phyloP scores from a whole-genome alignment of 2,329 filamentous ascomycete genomes.

The Microdochium trichocladiopsis region DNA sequence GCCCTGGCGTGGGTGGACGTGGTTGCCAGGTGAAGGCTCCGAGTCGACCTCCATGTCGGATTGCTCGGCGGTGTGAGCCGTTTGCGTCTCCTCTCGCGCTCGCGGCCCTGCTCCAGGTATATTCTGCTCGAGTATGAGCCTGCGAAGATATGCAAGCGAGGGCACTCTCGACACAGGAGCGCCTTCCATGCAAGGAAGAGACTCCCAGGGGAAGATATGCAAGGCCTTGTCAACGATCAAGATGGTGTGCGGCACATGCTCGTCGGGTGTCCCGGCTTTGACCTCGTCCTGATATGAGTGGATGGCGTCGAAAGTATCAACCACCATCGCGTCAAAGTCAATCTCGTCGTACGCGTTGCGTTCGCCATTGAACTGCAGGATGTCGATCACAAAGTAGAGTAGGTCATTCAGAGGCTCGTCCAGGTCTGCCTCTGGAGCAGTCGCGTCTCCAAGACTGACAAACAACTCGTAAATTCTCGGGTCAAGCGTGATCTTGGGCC shows the following conservation, averaged over 20 bases:
- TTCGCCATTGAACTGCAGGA: conserved; percentile 94
- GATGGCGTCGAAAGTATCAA: conserved; percentile 82
- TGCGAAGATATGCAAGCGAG: conserved; percentile 74
- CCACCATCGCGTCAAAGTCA: conserved; percentile 85
- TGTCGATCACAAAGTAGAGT: conserved; percentile 93
- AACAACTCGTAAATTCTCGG: conserved; percentile 76
- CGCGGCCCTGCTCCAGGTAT: conserved; percentile 11
- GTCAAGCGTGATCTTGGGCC: conserved; percentile 39
- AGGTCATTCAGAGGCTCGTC: conserved; percentile 89
- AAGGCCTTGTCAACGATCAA: conserved; percentile 86
- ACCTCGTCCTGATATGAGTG: conserved; percentile 62
- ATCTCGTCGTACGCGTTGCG: conserved; percentile 96
- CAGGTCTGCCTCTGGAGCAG: conserved; percentile 60
- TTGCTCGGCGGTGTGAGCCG: neutral
- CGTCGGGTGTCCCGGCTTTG: conserved; percentile 28
- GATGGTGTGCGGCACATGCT: conserved; percentile 62
- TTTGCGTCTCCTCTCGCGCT: conserved; percentile 12
- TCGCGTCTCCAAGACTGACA: conserved; percentile 71
- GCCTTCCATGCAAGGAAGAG: conserved; percentile 74
- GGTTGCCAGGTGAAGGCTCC: conserved; percentile 5
- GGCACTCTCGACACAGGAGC: conserved; percentile 81
- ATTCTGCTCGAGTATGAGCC: conserved; percentile 58
- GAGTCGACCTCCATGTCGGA: conserved; percentile 1
- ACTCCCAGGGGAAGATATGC: conserved; percentile 94
- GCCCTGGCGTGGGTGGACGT: conserved; percentile 30